A percentile compares a stretch with the other conserved stretches of the same genome.
Evolutionary conservation across 2,329 filamentous ascomycete genomes (phyloP).

Genomic region (Alternaria tenuissima): DNA sequence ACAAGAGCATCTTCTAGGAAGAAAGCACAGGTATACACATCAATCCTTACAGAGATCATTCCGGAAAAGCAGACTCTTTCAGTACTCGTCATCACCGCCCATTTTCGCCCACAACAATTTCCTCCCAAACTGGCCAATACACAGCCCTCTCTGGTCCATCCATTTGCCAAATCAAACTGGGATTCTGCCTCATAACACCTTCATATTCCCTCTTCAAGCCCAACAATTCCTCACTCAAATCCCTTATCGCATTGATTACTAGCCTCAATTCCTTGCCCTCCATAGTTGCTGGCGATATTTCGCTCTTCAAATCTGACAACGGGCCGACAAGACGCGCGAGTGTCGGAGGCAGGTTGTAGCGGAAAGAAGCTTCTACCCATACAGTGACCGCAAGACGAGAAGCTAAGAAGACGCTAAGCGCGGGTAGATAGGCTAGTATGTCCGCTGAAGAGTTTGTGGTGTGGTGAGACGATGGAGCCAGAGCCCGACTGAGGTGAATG

Average conservation of each 20-base stretch:
- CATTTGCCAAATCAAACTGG: constrained; percentile 42
- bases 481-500: constrained; percentile 40
- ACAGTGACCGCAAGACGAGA: constrained; percentile 37
- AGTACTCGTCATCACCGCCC: not conserved
- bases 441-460: constrained; percentile 2
- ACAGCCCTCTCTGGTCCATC: constrained; percentile 8
- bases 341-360: constrained; percentile 41
- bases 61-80: not conserved
- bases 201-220: constrained; percentile 34
- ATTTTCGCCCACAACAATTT: not conserved
- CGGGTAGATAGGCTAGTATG: constrained; percentile 31
- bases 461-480: constrained; percentile 14
- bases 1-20: not conserved
- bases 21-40: not conserved
- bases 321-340: constrained; percentile 40
- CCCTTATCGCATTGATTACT: constrained; percentile 31
- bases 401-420: constrained; percentile 36
- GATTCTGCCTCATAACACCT: constrained; percentile 31
- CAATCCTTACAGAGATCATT: not conserved
- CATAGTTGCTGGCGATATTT: constrained; percentile 32
- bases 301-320: constrained; percentile 27
- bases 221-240: constrained; percentile 34
- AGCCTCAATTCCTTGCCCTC: constrained; percentile 38
- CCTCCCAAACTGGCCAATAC: constrained; percentile 32
- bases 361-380: constrained; percentile 46